Evolutionary conservation across 805 yeast genomes (phyloP), one percentile per base, ranked within the genome.

Genomic region (Candida boleticola): DNA sequence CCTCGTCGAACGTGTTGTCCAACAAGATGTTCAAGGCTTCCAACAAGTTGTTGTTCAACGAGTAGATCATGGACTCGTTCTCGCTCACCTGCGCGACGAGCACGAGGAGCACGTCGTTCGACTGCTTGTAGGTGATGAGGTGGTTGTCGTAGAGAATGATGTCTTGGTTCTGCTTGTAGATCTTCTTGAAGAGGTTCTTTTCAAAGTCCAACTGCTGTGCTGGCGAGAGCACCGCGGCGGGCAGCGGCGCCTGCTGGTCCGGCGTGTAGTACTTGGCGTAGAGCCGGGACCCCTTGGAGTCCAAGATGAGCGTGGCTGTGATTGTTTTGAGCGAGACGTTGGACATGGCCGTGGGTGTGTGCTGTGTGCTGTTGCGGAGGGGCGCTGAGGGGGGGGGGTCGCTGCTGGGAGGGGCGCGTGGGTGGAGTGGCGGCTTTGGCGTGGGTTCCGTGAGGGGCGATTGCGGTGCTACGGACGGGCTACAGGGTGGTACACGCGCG

Each of bases 41-140:
- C 51, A 77, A 77, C 48, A 93, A 74, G 23, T 92, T 96, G 49
- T 79, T 73, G 40, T 89, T 77, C 29, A 85, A 83, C 37, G 83
- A 82, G 65, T 76, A 88, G 31, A 92, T 68, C 65, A 89, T 71
- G 23, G 83, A 68, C 67, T 93, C 99, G 63, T 89, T 93, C 66
- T 92, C 98, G 47, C 84, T 83, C 43, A 85, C 60, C 25, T 78
- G 77, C 29, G 92, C 92, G 41, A 89, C 77, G 37, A 90, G 59
- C 52, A 84, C 80, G 42, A 93, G 61, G 20, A 85, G 64, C 33
- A 84, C 76, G 60, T 93, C 98, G 41, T 87, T 75, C 45, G 78
- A 71, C 63, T 89, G 95, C 63, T 87, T 89, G 68, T 89, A 93
- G n/a, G 89, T 83, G 30, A 90, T 82, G 46, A 89, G 71, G 50